Percentiles rank a stretch among this genome's conserved stretches.
Evolutionary conservation across 2,329 filamentous ascomycete species (phyloP).

Genomic region (Sclerotinia sclerotiorum): DNA sequence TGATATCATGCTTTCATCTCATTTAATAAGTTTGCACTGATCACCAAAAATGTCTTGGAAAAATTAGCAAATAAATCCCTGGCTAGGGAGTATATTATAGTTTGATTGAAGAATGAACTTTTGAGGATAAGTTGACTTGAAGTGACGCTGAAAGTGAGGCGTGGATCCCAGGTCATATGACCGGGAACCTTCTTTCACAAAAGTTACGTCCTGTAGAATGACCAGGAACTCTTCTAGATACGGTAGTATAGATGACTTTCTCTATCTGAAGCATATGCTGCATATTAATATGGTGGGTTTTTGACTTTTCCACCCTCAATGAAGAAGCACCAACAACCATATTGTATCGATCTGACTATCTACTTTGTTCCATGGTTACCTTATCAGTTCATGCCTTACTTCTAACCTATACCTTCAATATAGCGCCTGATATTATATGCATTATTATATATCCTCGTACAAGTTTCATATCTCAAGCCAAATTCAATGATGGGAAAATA

Average conservation of each 20-base stretch:
- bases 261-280: not conserved
- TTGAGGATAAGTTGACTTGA: not conserved
- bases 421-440: not conserved
- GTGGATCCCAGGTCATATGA: not conserved
- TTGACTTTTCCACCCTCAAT: not conserved
- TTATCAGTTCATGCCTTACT: not conserved
- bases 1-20: not conserved
- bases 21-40: accelerated
- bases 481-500: not conserved
- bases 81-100: not conserved
- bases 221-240: too few relatives aligned
- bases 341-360: not conserved
- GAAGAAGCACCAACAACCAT: not conserved
- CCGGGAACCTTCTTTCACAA: not conserved
- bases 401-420: not conserved
- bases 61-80: not conserved
- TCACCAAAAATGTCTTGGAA: too few relatives aligned
- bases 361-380: not conserved
- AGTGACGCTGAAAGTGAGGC: not conserved
- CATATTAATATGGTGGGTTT: not conserved
- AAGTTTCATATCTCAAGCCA: not conserved
- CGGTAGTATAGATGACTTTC: too few relatives aligned
- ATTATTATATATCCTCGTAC: not conserved
- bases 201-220: too few relatives aligned
- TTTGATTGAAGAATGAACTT: too few relatives aligned